Evolutionary conservation across 163 green algal species (phyloP).

Genomic region (Volvox carteri): DNA sequence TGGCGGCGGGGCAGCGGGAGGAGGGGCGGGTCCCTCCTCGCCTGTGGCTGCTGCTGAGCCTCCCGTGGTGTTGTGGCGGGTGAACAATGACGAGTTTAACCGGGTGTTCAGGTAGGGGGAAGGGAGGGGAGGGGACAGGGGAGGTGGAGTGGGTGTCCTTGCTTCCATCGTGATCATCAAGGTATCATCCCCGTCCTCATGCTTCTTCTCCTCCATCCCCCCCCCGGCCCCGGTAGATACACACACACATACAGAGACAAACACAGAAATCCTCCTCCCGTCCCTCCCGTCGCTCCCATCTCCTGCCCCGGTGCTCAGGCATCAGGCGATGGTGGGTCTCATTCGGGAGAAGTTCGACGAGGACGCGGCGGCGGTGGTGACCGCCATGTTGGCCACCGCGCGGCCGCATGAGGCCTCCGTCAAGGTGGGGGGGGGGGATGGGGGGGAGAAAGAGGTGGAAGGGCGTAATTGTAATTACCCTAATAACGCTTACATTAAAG

Average conservation of each 20-base stretch:
- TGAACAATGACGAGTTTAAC: constrained; percentile 91
- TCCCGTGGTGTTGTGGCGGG: constrained; percentile 80
- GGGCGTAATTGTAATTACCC: too few species aligned
- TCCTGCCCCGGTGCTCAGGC: constrained; percentile 42
- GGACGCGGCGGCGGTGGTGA: constrained; percentile 69
- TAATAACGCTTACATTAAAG: too few species aligned
- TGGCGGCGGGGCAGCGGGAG: background rate
- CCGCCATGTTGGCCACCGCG: constrained; percentile 67
- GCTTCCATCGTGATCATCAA: too few species aligned
- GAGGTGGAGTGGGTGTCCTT: background rate
- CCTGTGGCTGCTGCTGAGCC: background rate
- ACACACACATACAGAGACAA: too few species aligned
- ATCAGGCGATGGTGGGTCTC: constrained; percentile 66
- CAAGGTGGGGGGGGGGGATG: constrained; percentile 19
- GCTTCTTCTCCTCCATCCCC: too few species aligned
- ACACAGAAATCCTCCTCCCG: background rate
- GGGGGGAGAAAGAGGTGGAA: too few species aligned
- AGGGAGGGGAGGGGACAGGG: background rate
- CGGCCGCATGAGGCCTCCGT: constrained; percentile 54
- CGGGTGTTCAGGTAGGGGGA: constrained; percentile 69
- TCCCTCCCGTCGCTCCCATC: background rate
- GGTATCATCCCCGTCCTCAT: too few species aligned
- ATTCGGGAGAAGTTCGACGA: constrained; percentile 70
- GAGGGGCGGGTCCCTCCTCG: background rate
- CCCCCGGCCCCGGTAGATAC: too few species aligned